Evolutionary conservation across 495 filamentous ascomycete species (phyloP).

Genomic region (Copromyces sp.): DNA sequence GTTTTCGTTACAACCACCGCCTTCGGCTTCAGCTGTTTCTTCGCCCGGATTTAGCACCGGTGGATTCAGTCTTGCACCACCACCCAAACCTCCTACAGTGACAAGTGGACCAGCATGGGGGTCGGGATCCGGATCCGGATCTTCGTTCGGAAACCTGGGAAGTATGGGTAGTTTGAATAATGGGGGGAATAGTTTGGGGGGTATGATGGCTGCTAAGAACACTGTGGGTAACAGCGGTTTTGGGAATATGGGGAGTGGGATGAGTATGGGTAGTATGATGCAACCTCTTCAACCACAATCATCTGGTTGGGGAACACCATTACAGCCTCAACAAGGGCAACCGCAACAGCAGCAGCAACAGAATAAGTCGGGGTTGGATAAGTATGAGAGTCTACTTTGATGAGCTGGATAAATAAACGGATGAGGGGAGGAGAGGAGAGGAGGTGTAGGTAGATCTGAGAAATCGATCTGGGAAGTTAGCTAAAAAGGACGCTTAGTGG

Average conservation of each 20-base stretch:
- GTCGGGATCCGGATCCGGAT: background rate
- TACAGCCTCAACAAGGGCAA: constrained; percentile 19
- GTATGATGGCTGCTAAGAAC: background rate
- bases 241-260: background rate
- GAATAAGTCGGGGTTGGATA: constrained; percentile 57
- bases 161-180: background rate
- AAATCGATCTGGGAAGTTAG: too few relatives aligned
- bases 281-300: constrained; percentile 1
- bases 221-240: background rate
- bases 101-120: constrained; percentile 1
- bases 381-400: constrained; percentile 71
- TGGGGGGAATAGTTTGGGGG: background rate
- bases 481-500: background rate
- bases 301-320: constrained; percentile 13
- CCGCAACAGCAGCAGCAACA: constrained; percentile 30
- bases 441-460: background rate
- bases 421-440: background rate
- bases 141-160: background rate
- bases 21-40: constrained; percentile 14
- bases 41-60: constrained; percentile 4
- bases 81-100: constrained; percentile 20
- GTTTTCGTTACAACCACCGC: constrained; percentile 42
- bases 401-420: background rate
- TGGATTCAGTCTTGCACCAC: constrained; percentile 33
- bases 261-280: constrained; percentile 4